Evolutionary conservation across 768 basidiomycete species (phyloP), one percentile per base, ranked within the genome.

Genomic region (Tremella mesenterica): DNA sequence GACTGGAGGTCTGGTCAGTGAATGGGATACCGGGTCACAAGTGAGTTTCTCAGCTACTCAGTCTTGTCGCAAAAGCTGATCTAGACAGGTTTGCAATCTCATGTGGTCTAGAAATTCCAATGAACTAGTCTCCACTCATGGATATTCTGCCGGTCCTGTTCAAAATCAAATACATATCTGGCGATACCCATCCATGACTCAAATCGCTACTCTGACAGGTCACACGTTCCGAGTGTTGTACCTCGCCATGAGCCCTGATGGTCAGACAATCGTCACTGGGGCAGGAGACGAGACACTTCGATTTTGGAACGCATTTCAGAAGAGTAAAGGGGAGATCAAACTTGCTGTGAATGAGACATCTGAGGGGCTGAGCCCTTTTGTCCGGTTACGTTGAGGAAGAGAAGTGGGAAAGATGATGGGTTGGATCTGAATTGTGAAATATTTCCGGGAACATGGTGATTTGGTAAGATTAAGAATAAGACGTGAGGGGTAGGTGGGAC

Each of bases 121-220:
- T 60, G 93, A 99, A 73, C 81, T 99, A 25, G 93, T 99, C 26
- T 95, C 92, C 10, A 99, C 93, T 0, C 93, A 99, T 63, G 93
- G 93, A 1, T 99, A 90, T 76, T 92, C 89, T 12, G 86, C 85
- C 5, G 89, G 88, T 2, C 83, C 88, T 0, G 85, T 90, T 1
- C 91, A 95, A 72, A 95, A 97, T 73, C 93, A 97, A 70, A 91
- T 93, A 45, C 89, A 86, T 63, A 86, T 90, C 54, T 90, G 65
- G 66, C 85, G 85, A 69, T 97, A 95, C 72, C 93, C 93, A 0
- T 83, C 83, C 6, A 79, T 96, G 70, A 84, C 85, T 57, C 93
- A 93, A 81, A 92, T 97, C 6, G 93, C 91, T 0, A 88, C 88
- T 6, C 78, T 99, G 7, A 87, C 88, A 0, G 93, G 93, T 7